These are phyloP conservation scores for Pichia cabralensis DNA, from an alignment of 805 yeast genomes.

Conservation along the genomic window DNA sequence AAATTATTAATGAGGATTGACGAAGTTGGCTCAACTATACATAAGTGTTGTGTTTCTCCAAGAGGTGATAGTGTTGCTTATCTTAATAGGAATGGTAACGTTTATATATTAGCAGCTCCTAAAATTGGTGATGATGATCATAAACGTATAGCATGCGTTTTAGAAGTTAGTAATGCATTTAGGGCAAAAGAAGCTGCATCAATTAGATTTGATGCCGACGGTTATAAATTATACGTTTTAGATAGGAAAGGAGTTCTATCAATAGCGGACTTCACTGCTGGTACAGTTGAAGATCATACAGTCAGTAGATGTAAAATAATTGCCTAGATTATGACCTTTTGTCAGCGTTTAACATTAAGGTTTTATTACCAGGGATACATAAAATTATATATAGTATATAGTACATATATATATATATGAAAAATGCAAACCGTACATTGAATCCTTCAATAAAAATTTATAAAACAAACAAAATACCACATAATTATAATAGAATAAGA, in stretches of 20 bases:
- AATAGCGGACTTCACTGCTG: slow-evolving; percentile 83
- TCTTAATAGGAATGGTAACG: slow-evolving; percentile 67
- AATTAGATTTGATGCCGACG: slow-evolving; percentile 65
- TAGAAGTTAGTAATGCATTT: slow-evolving; percentile 70
- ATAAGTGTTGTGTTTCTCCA: slow-evolving; percentile 67
- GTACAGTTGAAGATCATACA: slow-evolving; percentile 59
- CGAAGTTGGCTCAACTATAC: slow-evolving; percentile 75
- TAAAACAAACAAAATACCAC: too few relatives aligned
- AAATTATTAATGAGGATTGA: slow-evolving; percentile 52
- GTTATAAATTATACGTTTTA: slow-evolving; percentile 64
- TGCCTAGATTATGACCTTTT: slow-evolving; percentile 17
- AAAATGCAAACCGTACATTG: too few relatives aligned
- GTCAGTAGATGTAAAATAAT: slow-evolving; percentile 59
- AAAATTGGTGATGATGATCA: slow-evolving; percentile 44
- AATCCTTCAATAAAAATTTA: too few relatives aligned
- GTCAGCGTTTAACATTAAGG: too few relatives aligned
- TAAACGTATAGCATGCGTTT: slow-evolving; percentile 55
- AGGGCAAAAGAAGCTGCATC: slow-evolving; percentile 72
- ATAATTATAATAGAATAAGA: too few relatives aligned
- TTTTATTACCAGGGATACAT: too few relatives aligned
- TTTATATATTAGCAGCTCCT: slow-evolving; percentile 59
- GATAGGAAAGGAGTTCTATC: slow-evolving; percentile 77
- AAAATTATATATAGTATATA: too few relatives aligned
- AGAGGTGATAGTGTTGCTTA: slow-evolving; percentile 81
- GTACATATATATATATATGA: too few relatives aligned